These are phyloP conservation scores for Spergularia azorica DNA, from an alignment of 179 eudicot species.

Conservation along the genomic window DNA sequence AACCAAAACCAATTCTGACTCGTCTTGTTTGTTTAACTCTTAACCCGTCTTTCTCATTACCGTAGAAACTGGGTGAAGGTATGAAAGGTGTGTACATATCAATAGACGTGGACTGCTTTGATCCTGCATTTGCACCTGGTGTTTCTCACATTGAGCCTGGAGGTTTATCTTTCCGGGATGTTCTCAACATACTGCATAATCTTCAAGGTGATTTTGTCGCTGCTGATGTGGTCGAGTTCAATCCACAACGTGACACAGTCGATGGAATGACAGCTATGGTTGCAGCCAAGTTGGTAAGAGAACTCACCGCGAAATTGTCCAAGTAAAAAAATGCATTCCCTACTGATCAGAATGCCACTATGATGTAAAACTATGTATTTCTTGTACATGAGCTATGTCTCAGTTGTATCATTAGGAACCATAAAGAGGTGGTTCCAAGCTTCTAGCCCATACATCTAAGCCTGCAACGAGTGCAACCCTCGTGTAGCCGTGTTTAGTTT, in stretches of 20 bases:
- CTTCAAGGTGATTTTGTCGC: constrained; percentile 87
- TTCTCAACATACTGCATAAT: constrained; percentile 87
- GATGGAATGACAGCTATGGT: constrained; percentile 99
- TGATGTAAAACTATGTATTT: not conserved
- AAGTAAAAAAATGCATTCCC: constrained; percentile 37
- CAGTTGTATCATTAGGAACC: not conserved
- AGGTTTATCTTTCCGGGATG: constrained; percentile 92
- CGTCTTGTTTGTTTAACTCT: not conserved
- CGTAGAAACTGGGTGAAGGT: constrained; percentile 95
- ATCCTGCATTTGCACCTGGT: constrained; percentile 98
- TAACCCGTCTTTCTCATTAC: not conserved
- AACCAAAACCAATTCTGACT: no score
- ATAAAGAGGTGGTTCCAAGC: not conserved
- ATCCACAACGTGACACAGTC: constrained; percentile 96
- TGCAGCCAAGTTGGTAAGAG: constrained; percentile 92
- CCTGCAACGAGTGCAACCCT: no score
- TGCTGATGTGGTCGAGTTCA: constrained; percentile 95
- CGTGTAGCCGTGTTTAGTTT: no score
- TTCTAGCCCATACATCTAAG: not conserved
- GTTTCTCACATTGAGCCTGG: constrained; percentile 97
- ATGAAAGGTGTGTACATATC: constrained; percentile 94
- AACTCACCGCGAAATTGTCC: constrained; percentile 83
- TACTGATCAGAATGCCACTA: no score
- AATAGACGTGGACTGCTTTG: constrained; percentile 88
- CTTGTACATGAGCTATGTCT: constrained; percentile 1